Evolutionary conservation across 2,329 filamentous ascomycete species (phyloP).

Genomic region (Paraconiothyrium brasiliense): DNA sequence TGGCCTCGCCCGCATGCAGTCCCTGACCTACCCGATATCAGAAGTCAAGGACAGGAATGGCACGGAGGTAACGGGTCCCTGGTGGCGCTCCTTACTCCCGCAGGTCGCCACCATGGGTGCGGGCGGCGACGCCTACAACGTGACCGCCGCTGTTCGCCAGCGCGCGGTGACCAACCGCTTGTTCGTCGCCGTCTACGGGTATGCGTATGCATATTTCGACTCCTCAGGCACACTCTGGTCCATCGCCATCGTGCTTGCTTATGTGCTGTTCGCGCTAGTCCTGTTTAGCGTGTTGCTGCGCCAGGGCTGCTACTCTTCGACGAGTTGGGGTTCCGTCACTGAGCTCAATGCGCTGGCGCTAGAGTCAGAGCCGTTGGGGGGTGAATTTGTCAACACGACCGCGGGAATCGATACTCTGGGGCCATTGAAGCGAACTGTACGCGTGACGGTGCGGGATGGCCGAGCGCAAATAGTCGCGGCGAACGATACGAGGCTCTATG

Average conservation of each 20-base stretch:
- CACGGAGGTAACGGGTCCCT: neutral
- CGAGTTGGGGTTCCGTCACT: slow-evolving; percentile 9
- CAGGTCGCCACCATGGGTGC: slow-evolving; percentile 1
- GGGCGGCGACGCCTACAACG: slow-evolving; percentile 10
- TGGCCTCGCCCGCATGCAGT: slow-evolving; percentile 8
- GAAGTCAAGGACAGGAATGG: slow-evolving; percentile 3
- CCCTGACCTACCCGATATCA: slow-evolving; percentile 10
- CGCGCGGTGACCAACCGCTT: slow-evolving; percentile 5
- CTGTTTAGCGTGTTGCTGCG: slow-evolving; percentile 9
- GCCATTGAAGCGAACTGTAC: slow-evolving; percentile 1
- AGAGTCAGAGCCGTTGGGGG: slow-evolving; percentile 2
- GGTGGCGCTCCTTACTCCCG: slow-evolving; percentile 7
- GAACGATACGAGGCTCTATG: neutral
- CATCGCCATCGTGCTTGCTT: slow-evolving; percentile 1
- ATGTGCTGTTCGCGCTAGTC: no score
- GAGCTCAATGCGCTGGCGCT: slow-evolving; percentile 7
- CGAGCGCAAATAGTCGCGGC: slow-evolving; percentile 1
- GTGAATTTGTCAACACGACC: neutral
- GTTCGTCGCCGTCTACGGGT: slow-evolving; percentile 8
- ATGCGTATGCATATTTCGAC: slow-evolving; percentile 10
- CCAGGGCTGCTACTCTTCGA: slow-evolving; percentile 11
- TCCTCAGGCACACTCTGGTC: slow-evolving; percentile 8
- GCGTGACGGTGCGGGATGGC: slow-evolving; percentile 2
- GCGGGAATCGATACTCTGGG: slow-evolving; percentile 4
- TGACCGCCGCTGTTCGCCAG: slow-evolving; percentile 6